A percentile compares a stretch with the other conserved stretches of the same genome.
Conservation (phyloP, 768 basidiomycete genomes). For the Mycena filopes region DNA sequence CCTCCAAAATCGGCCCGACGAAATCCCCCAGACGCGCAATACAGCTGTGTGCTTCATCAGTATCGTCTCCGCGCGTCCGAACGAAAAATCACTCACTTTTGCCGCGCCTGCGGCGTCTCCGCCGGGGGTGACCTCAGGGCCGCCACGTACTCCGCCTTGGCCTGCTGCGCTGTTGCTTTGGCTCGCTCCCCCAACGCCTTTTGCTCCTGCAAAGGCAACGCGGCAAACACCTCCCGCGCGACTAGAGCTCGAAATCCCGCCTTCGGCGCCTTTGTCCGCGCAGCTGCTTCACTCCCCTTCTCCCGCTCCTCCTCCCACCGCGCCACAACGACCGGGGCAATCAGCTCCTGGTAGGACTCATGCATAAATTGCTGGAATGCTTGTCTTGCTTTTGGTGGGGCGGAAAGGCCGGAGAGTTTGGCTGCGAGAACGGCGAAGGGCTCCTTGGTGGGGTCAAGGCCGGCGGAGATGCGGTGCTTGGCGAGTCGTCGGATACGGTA, state of each 20-base stretch:
- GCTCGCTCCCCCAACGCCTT: background rate
- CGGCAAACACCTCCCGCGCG: background rate
- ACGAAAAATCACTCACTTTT: background rate
- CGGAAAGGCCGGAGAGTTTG: constrained; percentile 6
- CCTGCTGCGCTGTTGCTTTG: background rate
- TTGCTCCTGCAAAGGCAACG: background rate
- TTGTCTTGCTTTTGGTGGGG: constrained; percentile 12
- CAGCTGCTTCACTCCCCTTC: background rate
- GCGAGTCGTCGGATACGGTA: background rate
- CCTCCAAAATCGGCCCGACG: constrained; percentile 3
- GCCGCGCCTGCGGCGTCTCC: background rate
- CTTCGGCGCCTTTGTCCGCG: background rate
- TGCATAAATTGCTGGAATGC: constrained; percentile 33
- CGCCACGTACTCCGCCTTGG: background rate
- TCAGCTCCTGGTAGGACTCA: background rate
- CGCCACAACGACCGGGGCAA: background rate
- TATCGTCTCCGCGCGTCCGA: background rate
- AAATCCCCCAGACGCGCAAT: background rate
- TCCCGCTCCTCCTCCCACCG: background rate
- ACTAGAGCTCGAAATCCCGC: constrained; percentile 3
- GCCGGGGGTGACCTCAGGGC: background rate
- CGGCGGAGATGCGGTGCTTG: background rate
- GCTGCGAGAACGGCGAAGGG: constrained; percentile 7
- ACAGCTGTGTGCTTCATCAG: background rate
- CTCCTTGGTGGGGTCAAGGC: constrained; percentile 1